These are phyloP conservation scores for Meira nashicola DNA, from an alignment of 1,284 basidiomycete genomes.

Conservation along the genomic window DNA sequence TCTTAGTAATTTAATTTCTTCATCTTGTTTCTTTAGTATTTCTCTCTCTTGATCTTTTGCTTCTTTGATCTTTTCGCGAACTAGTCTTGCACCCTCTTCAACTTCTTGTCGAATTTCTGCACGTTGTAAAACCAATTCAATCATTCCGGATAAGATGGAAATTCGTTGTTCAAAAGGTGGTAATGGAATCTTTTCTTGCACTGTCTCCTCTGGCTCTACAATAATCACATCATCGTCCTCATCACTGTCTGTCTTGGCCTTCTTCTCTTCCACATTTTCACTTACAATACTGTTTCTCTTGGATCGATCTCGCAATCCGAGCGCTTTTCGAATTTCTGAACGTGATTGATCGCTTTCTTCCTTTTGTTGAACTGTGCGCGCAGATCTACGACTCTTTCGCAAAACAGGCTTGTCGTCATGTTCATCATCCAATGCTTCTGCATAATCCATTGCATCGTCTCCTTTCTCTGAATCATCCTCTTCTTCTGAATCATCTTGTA, in stretches of 20 bases:
- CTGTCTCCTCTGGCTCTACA: neutral
- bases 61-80: neutral
- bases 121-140: conserved; percentile 7
- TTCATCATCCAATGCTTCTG: conserved; percentile 13
- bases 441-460: conserved; percentile 4
- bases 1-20: conserved; percentile 3
- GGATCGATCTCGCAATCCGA: neutral
- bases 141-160: conserved; percentile 13
- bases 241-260: neutral
- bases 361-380: neutral
- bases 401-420: conserved; percentile 11
- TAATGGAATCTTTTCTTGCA: neutral
- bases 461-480: conserved; percentile 5
- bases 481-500: conserved; percentile 1
- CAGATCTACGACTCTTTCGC: conserved; percentile 7
- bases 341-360: neutral
- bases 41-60: conserved; percentile 13
- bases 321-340: neutral
- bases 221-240: neutral
- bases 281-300: neutral
- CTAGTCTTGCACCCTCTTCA: neutral
- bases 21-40: conserved; percentile 9
- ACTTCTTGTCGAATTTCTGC: conserved; percentile 13
- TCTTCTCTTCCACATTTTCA: neutral
- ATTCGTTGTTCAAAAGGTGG: conserved; percentile 14